phyloP scores from a whole-genome alignment of 2,329 filamentous ascomycete genomes.

The Sclerotinia borealis region DNA sequence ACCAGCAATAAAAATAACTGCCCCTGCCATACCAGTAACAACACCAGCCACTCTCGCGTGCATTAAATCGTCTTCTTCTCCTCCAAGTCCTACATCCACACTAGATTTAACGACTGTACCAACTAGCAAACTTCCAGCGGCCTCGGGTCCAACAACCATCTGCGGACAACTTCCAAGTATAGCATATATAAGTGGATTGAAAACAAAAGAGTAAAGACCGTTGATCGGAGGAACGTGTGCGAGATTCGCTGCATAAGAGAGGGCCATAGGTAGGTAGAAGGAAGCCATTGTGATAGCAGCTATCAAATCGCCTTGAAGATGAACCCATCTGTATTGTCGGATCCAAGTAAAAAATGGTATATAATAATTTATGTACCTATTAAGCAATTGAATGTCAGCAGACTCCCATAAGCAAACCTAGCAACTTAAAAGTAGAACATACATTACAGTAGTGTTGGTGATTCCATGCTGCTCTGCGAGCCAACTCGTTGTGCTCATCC shows the following conservation, averaged over 20 bases:
- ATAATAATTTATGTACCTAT: constrained; percentile 86
- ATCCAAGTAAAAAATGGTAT: constrained; percentile 89
- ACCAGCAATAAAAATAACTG: constrained; percentile 82
- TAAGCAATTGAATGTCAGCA: not conserved
- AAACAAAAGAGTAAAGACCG: constrained; percentile 88
- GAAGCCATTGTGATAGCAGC: constrained; percentile 95
- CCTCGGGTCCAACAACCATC: constrained; percentile 92
- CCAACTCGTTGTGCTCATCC: constrained; percentile 65
- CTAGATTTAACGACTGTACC: constrained; percentile 78
- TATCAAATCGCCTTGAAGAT: constrained; percentile 78
- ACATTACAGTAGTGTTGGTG: constrained; percentile 69
- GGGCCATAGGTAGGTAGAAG: constrained; percentile 95
- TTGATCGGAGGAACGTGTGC: constrained; percentile 90
- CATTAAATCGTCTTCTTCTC: constrained; percentile 56
- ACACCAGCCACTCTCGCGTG: constrained; percentile 84
- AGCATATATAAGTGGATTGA: constrained; percentile 87
- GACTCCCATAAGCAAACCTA: not conserved
- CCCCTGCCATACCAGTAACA: constrained; percentile 79
- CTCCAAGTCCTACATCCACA: constrained; percentile 60
- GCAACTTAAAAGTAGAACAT: constrained; percentile 31
- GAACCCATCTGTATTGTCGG: constrained; percentile 74
- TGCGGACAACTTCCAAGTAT: constrained; percentile 85
- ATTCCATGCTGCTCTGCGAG: constrained; percentile 69
- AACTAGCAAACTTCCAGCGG: constrained; percentile 83
- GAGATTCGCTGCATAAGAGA: constrained; percentile 88